These are phyloP conservation scores for Leucosporidium scottii DNA, from an alignment of 768 basidiomycete genomes.

Conservation along the genomic window DNA sequence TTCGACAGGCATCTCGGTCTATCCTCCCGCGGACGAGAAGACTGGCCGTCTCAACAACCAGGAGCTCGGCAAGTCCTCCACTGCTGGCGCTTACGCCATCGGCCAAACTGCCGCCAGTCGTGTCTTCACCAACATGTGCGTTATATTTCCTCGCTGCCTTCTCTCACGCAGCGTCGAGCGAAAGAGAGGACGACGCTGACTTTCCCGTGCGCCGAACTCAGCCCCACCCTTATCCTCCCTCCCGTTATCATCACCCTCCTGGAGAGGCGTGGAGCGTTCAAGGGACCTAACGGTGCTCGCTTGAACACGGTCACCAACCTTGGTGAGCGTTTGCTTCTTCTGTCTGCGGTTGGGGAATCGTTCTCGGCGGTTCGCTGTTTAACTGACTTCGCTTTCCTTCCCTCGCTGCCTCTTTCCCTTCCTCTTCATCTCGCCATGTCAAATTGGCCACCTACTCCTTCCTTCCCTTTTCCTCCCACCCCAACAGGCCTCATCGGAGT, in stretches of 20 bases:
- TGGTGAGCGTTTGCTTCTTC: constrained; percentile 30
- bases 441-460: background rate
- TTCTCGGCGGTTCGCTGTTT: too few species aligned
- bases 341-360: too few species aligned
- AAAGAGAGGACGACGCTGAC: background rate
- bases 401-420: background rate
- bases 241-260: constrained; percentile 44
- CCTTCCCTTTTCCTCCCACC: background rate
- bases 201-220: constrained; percentile 11
- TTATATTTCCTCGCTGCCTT: background rate
- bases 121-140: constrained; percentile 44
- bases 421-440: background rate
- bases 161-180: too few species aligned
- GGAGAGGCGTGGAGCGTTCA: constrained; percentile 40
- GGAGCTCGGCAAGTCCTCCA: constrained; percentile 42
- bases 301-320: constrained; percentile 40
- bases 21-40: constrained; percentile 17
- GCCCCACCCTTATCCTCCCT: constrained; percentile 45
- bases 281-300: constrained; percentile 40
- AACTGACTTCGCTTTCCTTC: background rate
- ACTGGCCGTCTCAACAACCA: constrained; percentile 13
- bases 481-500: constrained; percentile 38
- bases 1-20: constrained; percentile 30
- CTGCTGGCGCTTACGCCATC: constrained; percentile 44
- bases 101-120: constrained; percentile 44